Base-by-base conservation (phyloP, 1,139 yeast species). In the Taphrina sp. region DNA sequence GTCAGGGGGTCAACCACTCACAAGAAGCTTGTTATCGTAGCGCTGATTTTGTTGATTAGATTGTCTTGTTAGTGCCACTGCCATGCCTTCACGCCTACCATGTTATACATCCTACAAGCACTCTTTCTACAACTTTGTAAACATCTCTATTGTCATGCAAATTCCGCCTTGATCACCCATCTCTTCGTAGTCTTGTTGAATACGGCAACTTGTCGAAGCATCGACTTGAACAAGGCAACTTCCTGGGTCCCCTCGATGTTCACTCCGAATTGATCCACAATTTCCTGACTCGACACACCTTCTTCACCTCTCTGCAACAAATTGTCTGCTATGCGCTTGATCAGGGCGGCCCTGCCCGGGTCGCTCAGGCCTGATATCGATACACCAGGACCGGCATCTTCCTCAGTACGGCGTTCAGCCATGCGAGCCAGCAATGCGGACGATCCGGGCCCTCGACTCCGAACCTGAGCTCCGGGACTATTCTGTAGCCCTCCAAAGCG, bases 401-500 rank as follows among this genome's bases (percentile, higher is more conserved):
- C 59, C n/a, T 52, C 44, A 14, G 46, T 55, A 12, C 41, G 22
- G 12, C 53, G 52, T 24, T 45, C 42, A 3, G 59, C 57, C 37
- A 58, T 44, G 14, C 52, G 37, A 3, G 60, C 57, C 12, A 58
- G 29, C 34, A 58, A 31, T 5, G 52, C 36, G 7, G 57, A 42
- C 3, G 60, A 58, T 12, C 54, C 34, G 45, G 34, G 20, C 10
- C 46, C 31, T n/a, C 31, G 16, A 14, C 16, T 7, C 4, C 75
- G 71, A 56, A 69, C 70, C 14, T 65, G 53, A 5, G 65, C 64
- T 2, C 65, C 45, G 24, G 39, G 24, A 20, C 29, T 14, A n/a
- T n/a, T n/a, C n/a, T n/a, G n/a, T n/a, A n/a, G n/a, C n/a, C 58
- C 55, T 16, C 98, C 98, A 72, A 84, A 88, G 63, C 79, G 79